Evolutionary conservation across 257 asterid species (phyloP).

Genomic region (Coffea canephora): DNA sequence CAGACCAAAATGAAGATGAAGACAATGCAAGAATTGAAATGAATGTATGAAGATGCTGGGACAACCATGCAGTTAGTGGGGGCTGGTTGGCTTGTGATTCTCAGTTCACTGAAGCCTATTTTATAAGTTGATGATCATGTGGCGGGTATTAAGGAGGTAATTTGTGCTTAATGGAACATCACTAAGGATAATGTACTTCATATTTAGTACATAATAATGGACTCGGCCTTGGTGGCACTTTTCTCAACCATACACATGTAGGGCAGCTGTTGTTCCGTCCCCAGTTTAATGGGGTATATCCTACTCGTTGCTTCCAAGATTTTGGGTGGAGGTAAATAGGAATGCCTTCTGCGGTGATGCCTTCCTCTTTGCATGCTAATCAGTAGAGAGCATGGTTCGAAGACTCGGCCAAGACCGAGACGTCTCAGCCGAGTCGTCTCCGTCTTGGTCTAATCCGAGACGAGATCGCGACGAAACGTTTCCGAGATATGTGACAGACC

Average conservation of each 20-base stretch:
- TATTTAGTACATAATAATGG: constrained; percentile 8
- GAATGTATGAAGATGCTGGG: constrained; percentile 35
- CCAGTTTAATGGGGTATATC: constrained; percentile 4
- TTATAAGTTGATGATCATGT: constrained; percentile 31
- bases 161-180: not conserved
- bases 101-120: constrained; percentile 23
- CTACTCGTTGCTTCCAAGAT: not conserved
- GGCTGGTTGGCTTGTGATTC: constrained; percentile 44
- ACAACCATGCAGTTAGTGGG: constrained; percentile 46
- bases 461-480: too few relatives aligned
- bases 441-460: too few relatives aligned
- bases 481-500: too few relatives aligned
- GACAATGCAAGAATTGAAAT: constrained; percentile 19
- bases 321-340: not conserved
- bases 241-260: constrained; percentile 28
- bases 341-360: not conserved
- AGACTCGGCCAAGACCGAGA: too few relatives aligned
- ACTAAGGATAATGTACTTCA: not conserved
- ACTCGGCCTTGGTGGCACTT: constrained; percentile 31
- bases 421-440: too few relatives aligned
- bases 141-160: constrained; percentile 21
- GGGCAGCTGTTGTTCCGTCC: constrained; percentile 22
- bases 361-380: not conserved
- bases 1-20: constrained; percentile 27
- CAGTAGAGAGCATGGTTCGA: not conserved